phyloP scores from a whole-genome alignment of 805 yeast species.

The Hemisphaericaspora nanyangensis region DNA sequence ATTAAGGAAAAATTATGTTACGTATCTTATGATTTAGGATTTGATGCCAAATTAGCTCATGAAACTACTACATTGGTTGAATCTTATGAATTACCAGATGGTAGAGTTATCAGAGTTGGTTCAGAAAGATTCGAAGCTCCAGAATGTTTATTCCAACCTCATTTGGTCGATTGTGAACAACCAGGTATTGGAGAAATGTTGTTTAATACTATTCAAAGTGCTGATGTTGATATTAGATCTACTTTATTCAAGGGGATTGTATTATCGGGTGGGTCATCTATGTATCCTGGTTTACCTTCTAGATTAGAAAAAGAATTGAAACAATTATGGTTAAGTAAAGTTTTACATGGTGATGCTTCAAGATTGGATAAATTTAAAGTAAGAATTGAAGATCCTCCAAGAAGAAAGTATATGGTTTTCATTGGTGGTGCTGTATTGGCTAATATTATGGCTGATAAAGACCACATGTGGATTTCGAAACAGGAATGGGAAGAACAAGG shows the following conservation, averaged over 20 bases:
- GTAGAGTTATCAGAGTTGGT: slow-evolving; percentile 89
- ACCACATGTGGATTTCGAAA: slow-evolving; percentile 95
- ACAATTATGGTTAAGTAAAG: slow-evolving; percentile 91
- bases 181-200: slow-evolving; percentile 94
- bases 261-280: slow-evolving; percentile 94
- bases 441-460: slow-evolving; percentile 96
- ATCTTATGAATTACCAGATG: slow-evolving; percentile 92
- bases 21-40: slow-evolving; percentile 88
- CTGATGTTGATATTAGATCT: slow-evolving; percentile 90
- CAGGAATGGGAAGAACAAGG: slow-evolving; percentile 99
- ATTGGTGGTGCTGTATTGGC: slow-evolving; percentile 98
- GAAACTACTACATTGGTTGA: slow-evolving; percentile 96
- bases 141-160: slow-evolving; percentile 95
- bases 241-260: slow-evolving; percentile 89
- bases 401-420: slow-evolving; percentile 98
- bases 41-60: slow-evolving; percentile 80
- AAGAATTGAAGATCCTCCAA: slow-evolving; percentile 96
- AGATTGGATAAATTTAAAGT: slow-evolving; percentile 91
- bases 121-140: slow-evolving; percentile 96
- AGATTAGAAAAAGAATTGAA: slow-evolving; percentile 93
- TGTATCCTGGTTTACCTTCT: slow-evolving; percentile 98
- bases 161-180: slow-evolving; percentile 91
- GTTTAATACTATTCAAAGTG: slow-evolving; percentile 89
- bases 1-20: slow-evolving; percentile 95
- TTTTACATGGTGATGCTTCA: slow-evolving; percentile 80